Conservation (phyloP, 148 eudicot genomes). For the Vaccinium myrtillus region DNA sequence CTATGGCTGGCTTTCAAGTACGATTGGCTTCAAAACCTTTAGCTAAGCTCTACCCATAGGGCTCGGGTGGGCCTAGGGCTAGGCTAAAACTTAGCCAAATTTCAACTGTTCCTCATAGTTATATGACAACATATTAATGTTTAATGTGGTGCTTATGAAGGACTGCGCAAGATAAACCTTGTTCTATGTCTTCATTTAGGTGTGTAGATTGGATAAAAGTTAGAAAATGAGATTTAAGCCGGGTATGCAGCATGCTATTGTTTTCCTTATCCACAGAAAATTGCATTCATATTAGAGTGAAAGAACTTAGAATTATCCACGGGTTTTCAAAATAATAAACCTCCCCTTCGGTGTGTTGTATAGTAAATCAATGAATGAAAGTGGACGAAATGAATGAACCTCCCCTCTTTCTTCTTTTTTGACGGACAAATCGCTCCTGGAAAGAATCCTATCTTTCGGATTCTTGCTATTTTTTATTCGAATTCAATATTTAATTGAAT, state of each 20-base stretch:
- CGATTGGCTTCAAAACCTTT: neutral
- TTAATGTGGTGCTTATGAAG: neutral
- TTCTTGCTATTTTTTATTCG: too few species aligned
- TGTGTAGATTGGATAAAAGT: neutral
- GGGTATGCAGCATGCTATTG: neutral
- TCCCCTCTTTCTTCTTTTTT: too few species aligned
- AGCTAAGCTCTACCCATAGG: neutral
- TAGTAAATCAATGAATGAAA: too few species aligned
- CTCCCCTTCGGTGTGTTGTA: neutral
- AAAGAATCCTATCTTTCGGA: too few species aligned
- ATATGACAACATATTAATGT: neutral
- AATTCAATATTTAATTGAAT: too few species aligned
- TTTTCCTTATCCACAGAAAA: neutral
- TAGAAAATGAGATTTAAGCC: neutral
- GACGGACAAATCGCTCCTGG: too few species aligned
- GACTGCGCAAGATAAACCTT: neutral
- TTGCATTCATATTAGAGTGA: neutral
- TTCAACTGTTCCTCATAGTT: neutral
- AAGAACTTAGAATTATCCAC: neutral
- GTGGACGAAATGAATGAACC: too few species aligned
- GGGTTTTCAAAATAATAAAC: neutral
- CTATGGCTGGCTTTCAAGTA: neutral
- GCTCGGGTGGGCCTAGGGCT: neutral
- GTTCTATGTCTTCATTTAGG: neutral
- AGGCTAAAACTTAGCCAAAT: neutral